phyloP scores from a whole-genome alignment of 2,329 filamentous ascomycete species.

The Myriosclerotinia curreyana region DNA sequence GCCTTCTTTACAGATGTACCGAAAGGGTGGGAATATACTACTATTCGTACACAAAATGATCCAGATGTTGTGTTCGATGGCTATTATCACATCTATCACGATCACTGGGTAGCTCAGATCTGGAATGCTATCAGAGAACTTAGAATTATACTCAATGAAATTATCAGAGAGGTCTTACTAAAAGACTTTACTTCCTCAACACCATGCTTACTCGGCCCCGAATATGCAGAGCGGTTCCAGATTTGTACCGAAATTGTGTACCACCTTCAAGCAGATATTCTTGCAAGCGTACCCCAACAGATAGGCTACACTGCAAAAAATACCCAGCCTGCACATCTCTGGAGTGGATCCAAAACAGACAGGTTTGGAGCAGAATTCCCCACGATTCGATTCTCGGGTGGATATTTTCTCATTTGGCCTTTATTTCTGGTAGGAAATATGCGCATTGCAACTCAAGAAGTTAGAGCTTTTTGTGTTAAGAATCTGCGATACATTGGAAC shows the following conservation, averaged over 20 bases:
- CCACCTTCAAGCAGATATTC: slow-evolving; percentile 30
- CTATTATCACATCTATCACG: slow-evolving; percentile 34
- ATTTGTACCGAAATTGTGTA: slow-evolving; percentile 25
- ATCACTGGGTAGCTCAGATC: slow-evolving; percentile 34
- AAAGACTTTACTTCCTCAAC: slow-evolving; percentile 11
- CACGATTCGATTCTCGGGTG: slow-evolving; percentile 25
- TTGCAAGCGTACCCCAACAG: slow-evolving; percentile 35
- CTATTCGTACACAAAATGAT: slow-evolving; percentile 30
- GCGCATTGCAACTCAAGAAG: slow-evolving; percentile 23
- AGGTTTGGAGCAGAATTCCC: slow-evolving; percentile 1
- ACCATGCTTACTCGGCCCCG: slow-evolving; percentile 24
- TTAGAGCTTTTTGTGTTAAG: slow-evolving; percentile 28
- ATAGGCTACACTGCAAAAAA: slow-evolving; percentile 9
- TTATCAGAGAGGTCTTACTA: slow-evolving; percentile 29
- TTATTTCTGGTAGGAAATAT: slow-evolving; percentile 33
- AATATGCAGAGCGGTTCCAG: slow-evolving; percentile 21
- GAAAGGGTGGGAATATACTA: slow-evolving; percentile 30
- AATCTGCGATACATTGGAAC: slow-evolving; percentile 31
- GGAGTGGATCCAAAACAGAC: not conserved
- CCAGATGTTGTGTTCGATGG: slow-evolving; percentile 35
- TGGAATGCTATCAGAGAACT: slow-evolving; percentile 35
- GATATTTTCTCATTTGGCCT: slow-evolving; percentile 36
- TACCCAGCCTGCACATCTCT: not conserved
- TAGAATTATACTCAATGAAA: slow-evolving; percentile 34
- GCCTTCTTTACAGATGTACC: slow-evolving; percentile 25